phyloP scores from a whole-genome alignment of 768 basidiomycete species.

The Lactifluus pinguis region DNA sequence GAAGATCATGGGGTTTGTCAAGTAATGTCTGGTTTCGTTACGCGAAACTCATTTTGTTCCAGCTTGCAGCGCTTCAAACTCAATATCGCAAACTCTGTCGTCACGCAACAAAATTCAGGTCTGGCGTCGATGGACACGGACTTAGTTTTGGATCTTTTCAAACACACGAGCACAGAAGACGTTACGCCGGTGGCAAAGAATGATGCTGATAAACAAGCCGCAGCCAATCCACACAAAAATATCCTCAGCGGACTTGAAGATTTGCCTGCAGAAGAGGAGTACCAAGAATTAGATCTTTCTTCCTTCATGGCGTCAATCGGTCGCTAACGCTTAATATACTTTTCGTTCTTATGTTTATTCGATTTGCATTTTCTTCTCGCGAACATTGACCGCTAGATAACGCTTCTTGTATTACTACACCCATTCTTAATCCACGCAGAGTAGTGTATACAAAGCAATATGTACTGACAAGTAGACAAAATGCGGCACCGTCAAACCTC shows the following conservation, averaged over 20 bases:
- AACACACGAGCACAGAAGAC: slow-evolving; percentile 65
- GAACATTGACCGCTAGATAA: slow-evolving; percentile 13
- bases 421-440: slow-evolving; percentile 15
- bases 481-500: background rate
- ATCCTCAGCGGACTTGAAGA: slow-evolving; percentile 86
- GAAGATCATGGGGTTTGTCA: slow-evolving; percentile 95
- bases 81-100: slow-evolving; percentile 93
- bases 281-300: slow-evolving; percentile 75
- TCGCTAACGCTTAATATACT: slow-evolving; percentile 29
- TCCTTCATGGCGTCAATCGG: slow-evolving; percentile 84
- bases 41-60: slow-evolving; percentile 14
- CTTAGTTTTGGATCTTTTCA: slow-evolving; percentile 90
- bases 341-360: slow-evolving; percentile 23
- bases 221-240: slow-evolving; percentile 68
- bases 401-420: slow-evolving; percentile 14
- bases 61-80: slow-evolving; percentile 98
- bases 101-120: slow-evolving; percentile 95
- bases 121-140: slow-evolving; percentile 95
- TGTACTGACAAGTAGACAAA: slow-evolving; percentile 6
- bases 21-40: background rate
- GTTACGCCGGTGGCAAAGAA: slow-evolving; percentile 54
- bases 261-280: slow-evolving; percentile 87
- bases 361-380: slow-evolving; percentile 8
- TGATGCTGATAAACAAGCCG: slow-evolving; percentile 35
- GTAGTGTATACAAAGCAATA: slow-evolving; percentile 12